phyloP scores from a whole-genome alignment of 495 filamentous ascomycete genomes.

The Letharia lupina region DNA sequence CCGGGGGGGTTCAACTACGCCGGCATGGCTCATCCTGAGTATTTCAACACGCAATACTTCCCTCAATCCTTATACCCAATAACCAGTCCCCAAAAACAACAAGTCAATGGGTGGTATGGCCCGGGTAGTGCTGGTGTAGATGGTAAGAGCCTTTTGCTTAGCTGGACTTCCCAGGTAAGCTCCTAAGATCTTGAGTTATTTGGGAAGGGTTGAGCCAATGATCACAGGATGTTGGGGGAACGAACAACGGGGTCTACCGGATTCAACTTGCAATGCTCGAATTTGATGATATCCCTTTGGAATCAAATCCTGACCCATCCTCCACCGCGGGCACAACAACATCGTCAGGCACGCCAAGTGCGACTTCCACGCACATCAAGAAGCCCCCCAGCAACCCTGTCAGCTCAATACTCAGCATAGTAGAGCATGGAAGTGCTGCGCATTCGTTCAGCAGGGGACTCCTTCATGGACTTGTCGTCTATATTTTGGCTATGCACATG shows the following conservation, averaged over 20 bases:
- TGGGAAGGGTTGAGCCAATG: conserved; percentile 4
- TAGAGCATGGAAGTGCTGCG: neutral
- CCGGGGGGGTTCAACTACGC: conserved; percentile 31
- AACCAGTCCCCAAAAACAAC: conserved; percentile 10
- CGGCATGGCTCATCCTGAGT: conserved; percentile 27
- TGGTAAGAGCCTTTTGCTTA: conserved; percentile 25
- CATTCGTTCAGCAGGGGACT: neutral
- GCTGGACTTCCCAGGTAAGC: conserved; percentile 26
- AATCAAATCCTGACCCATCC: neutral
- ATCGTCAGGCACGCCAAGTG: neutral
- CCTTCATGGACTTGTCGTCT: neutral
- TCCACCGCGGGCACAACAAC: neutral
- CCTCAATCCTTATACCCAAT: conserved; percentile 23
- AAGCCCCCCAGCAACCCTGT: neutral
- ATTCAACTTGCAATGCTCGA: conserved; percentile 20
- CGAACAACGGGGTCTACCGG: conserved; percentile 18
- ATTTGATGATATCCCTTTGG: conserved; percentile 19
- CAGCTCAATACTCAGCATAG: neutral
- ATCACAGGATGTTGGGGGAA: conserved; percentile 16
- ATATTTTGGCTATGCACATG: neutral
- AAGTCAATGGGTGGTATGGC: conserved; percentile 25
- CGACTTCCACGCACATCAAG: neutral
- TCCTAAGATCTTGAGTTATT: neutral
- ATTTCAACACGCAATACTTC: conserved; percentile 27
- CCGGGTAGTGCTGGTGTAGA: conserved; percentile 17